phyloP scores from a whole-genome alignment of 805 yeast species.

The Pichia occidentalis region DNA sequence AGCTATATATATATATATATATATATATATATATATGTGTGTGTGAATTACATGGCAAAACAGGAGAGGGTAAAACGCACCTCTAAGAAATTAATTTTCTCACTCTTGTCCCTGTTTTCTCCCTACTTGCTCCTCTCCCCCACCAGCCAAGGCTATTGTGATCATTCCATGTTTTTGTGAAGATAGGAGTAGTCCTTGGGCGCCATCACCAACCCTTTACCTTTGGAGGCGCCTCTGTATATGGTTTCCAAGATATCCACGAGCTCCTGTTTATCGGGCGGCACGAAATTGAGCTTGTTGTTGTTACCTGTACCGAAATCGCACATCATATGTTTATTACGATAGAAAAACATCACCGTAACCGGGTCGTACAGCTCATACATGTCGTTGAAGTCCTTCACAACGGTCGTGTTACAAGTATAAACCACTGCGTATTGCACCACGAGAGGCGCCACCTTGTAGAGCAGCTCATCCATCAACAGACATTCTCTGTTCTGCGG shows the following conservation, averaged over 20 bases:
- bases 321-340: conserved; percentile 96
- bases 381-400: conserved; percentile 86
- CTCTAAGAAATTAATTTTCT: too few species aligned
- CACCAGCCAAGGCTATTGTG: too few species aligned
- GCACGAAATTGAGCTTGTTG: conserved; percentile 80
- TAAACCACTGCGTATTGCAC: conserved; percentile 84
- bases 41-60: too few species aligned
- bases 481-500: conserved; percentile 73
- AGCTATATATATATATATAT: too few species aligned
- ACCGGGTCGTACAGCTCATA: conserved; percentile 86
- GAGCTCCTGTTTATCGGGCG: conserved; percentile 78
- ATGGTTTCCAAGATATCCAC: conserved; percentile 87
- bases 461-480: conserved; percentile 84
- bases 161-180: too few species aligned
- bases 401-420: conserved; percentile 81
- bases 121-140: too few species aligned
- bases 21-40: too few species aligned
- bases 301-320: conserved; percentile 98
- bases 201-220: conserved; percentile 83
- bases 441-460: conserved; percentile 72
- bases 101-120: too few species aligned
- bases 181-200: conserved; percentile 54
- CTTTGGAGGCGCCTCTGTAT: conserved; percentile 86
- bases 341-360: conserved; percentile 87
- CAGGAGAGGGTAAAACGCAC: too few species aligned